phyloP scores from a whole-genome alignment of 139 green algal genomes.

The Chlamydomonas sphaeroides region DNA sequence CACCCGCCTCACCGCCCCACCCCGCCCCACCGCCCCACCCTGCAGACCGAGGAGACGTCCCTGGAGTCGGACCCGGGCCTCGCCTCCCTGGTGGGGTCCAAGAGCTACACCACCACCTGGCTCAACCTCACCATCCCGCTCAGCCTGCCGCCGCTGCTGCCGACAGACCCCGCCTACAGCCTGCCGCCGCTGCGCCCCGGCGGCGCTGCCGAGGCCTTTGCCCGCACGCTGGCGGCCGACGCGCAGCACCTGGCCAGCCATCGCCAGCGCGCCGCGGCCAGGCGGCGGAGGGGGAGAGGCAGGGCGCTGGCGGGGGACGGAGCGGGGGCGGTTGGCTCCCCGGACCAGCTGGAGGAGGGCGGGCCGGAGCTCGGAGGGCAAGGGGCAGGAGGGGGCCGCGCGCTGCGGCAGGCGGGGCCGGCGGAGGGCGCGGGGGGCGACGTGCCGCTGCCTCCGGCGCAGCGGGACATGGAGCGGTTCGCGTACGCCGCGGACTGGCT shows the following conservation, averaged over 20 bases:
- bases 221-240: background rate
- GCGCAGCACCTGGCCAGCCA: background rate
- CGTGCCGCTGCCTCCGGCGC: background rate
- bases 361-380: background rate
- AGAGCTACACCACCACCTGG: background rate
- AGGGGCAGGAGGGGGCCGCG: background rate
- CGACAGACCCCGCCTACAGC: slow-evolving; percentile 4
- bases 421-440: background rate
- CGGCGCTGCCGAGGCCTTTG: background rate
- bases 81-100: background rate
- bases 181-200: background rate
- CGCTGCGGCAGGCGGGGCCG: background rate
- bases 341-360: background rate
- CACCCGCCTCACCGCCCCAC: no score
- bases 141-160: slow-evolving; percentile 3
- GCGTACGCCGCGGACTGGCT: slow-evolving; percentile 34
- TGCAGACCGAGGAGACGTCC: background rate
- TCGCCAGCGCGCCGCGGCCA: no score
- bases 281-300: no score
- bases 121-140: slow-evolving; percentile 11
- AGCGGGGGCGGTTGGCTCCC: no score
- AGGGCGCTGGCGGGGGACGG: no score
- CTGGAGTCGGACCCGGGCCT: background rate
- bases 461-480: background rate
- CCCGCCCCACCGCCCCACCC: background rate